A percentile compares a stretch with the other conserved stretches of the same genome.
Conservation (phyloP, 768 basidiomycete genomes). For the Trametes cinnabarina region DNA sequence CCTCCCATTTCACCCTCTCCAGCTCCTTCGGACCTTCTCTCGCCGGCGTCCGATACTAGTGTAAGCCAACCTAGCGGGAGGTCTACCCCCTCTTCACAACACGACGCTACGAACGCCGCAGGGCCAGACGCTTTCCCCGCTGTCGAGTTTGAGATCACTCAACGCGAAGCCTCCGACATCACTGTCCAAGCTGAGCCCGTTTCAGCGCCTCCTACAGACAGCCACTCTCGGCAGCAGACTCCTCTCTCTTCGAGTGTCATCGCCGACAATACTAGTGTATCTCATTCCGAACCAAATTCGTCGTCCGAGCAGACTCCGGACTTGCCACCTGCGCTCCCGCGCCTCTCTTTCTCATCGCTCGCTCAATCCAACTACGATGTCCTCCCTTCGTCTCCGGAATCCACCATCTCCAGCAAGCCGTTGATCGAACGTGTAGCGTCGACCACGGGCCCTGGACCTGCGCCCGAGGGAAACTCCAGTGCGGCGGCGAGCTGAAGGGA, state of each 20-base stretch:
- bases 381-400: slow-evolving; percentile 47
- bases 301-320: not conserved
- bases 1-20: not conserved
- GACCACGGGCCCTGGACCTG: not conserved
- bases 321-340: not conserved
- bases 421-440: slow-evolving; percentile 29
- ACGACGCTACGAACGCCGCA: not conserved
- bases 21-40: not conserved
- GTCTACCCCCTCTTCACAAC: not conserved
- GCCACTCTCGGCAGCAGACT: not conserved
- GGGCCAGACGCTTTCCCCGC: not conserved
- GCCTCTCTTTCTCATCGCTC: slow-evolving; percentile 27
- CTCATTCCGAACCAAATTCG: not conserved
- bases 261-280: not conserved
- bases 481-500: not conserved
- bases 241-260: not conserved
- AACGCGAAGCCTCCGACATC: not conserved
- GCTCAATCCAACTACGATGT: slow-evolving; percentile 38
- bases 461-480: not conserved
- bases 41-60: not conserved
- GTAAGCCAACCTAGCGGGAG: not conserved
- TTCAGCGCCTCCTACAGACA: not conserved
- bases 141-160: no score
- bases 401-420: slow-evolving; percentile 38
- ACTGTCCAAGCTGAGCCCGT: not conserved